Evolutionary conservation across 192 early-diverging fungal species (phyloP).

Genomic region (Backusella macrospora): DNA sequence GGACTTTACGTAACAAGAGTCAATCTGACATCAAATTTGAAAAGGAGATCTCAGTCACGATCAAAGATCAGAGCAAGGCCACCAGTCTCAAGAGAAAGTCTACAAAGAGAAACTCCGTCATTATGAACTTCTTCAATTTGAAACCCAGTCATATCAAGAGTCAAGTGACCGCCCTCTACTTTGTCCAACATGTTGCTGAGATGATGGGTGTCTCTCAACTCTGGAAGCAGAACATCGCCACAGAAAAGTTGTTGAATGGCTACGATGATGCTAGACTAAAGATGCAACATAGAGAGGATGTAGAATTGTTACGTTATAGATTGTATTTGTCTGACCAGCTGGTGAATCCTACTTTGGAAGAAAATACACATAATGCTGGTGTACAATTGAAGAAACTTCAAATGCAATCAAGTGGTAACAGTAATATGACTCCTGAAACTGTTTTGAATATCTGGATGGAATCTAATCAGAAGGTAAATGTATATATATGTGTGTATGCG

Average conservation of each 20-base stretch:
- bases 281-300: background rate
- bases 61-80: constrained; percentile 45
- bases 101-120: constrained; percentile 15
- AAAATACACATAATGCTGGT: background rate
- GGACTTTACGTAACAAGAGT: constrained; percentile 61
- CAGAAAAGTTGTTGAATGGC: background rate
- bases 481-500: too few species aligned
- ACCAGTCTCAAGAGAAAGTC: constrained; percentile 16
- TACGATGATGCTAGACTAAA: background rate
- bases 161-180: background rate
- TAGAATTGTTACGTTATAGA: background rate
- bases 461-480: background rate
- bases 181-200: background rate
- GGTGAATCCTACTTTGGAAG: background rate
- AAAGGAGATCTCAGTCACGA: constrained; percentile 62
- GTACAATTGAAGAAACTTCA: background rate
- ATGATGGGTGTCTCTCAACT: background rate
- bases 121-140: constrained; percentile 13
- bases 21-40: constrained; percentile 51
- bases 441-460: constrained; percentile 2
- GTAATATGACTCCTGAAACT: background rate
- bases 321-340: background rate
- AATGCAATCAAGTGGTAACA: background rate
- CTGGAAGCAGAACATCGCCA: background rate
- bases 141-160: constrained; percentile 19